Percentiles rank a stretch among this genome's conserved stretches.
These are phyloP conservation scores for Dioszegia crocea DNA, from an alignment of 768 basidiomycete species.

Conservation along the genomic window DNA sequence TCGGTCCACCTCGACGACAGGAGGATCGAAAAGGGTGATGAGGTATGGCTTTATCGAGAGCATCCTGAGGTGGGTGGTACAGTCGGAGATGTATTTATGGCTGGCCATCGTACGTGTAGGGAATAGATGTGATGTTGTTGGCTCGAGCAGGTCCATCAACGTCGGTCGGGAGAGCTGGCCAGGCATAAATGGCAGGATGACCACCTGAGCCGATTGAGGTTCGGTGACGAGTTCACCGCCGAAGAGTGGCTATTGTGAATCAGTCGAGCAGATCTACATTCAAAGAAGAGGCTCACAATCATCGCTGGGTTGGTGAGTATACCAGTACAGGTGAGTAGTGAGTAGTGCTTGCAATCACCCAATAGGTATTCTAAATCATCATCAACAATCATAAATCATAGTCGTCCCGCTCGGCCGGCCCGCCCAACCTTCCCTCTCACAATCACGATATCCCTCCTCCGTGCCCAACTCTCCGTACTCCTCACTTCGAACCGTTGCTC, in stretches of 20 bases:
- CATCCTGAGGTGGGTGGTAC: neutral
- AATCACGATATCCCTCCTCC: no score
- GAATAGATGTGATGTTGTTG: neutral
- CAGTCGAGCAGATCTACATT: neutral
- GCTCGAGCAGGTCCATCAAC: neutral
- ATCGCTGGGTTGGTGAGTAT: no score
- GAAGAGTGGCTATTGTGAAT: neutral
- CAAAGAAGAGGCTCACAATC: neutral
- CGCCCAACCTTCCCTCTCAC: neutral
- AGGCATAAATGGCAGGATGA: neutral
- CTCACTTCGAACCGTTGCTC: neutral
- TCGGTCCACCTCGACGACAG: neutral
- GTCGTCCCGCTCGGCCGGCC: neutral
- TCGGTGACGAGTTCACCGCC: neutral
- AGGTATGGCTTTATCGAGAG: neutral
- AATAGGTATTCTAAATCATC: neutral
- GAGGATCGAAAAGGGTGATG: neutral
- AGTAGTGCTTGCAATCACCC: neutral
- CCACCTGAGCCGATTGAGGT: neutral
- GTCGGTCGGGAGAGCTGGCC: neutral
- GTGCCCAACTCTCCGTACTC: no score
- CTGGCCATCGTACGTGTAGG: neutral
- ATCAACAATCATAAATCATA: neutral
- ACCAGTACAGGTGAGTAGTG: neutral
- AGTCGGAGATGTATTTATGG: neutral